Evolutionary conservation across 208 protist genomes (phyloP).

Genomic region (Vickermania ingenoplastis): DNA sequence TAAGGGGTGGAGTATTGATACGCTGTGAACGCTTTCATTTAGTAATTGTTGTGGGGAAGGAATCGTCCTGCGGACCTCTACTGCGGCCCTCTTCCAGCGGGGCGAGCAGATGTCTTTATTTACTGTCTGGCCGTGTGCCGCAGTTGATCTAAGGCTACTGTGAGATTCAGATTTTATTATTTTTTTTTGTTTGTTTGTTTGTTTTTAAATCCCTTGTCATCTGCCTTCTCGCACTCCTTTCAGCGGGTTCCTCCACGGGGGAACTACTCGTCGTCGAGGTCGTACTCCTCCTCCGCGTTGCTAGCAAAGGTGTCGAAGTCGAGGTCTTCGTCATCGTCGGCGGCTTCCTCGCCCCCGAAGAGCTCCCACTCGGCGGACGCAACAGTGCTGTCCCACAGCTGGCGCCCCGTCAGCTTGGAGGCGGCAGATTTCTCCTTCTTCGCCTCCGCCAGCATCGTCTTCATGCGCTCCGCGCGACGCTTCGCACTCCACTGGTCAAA

Average conservation of each 20-base stretch:
- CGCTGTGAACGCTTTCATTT: too few relatives aligned
- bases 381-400: conserved; percentile 80
- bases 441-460: conserved; percentile 21
- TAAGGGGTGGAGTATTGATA: too few relatives aligned
- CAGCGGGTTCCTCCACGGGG: background rate
- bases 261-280: conserved; percentile 37
- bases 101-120: too few relatives aligned
- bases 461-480: conserved; percentile 46
- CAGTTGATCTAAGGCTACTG: too few relatives aligned
- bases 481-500: conserved; percentile 73
- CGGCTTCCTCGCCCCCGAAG: conserved; percentile 34
- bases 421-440: conserved; percentile 23
- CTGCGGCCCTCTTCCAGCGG: too few relatives aligned
- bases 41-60: too few relatives aligned
- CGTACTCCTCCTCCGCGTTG: conserved; percentile 51
- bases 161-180: too few relatives aligned
- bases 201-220: background rate
- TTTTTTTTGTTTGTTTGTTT: background rate
- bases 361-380: conserved; percentile 70
- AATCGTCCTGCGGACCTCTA: too few relatives aligned
- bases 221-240: background rate
- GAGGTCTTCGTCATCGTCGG: conserved; percentile 60
- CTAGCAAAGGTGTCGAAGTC: conserved; percentile 39
- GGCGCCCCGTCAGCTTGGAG: conserved; percentile 73
- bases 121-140: too few relatives aligned